Evolutionary conservation across 1,284 basidiomycete species (phyloP).

Genomic region (Sanghuangporus baumii): DNA sequence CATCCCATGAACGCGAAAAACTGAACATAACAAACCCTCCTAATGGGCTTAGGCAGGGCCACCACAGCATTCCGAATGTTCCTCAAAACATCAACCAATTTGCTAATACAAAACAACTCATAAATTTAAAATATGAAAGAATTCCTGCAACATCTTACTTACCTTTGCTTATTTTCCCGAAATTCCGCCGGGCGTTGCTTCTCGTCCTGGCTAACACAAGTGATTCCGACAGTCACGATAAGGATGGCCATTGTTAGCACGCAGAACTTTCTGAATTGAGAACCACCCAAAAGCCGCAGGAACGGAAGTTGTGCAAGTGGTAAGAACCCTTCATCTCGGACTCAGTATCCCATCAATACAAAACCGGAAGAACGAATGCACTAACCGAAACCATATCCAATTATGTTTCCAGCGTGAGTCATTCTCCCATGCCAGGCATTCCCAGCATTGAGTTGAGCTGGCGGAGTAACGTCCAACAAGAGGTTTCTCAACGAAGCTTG

Average conservation of each 20-base stretch:
- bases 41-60: constrained; percentile 76
- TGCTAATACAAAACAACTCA: constrained; percentile 29
- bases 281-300: constrained; percentile 80
- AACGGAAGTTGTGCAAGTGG: constrained; percentile 74
- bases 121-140: neutral
- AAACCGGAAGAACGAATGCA: constrained; percentile 4
- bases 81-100: constrained; percentile 57
- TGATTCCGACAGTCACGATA: constrained; percentile 78
- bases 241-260: constrained; percentile 80
- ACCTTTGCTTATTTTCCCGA: constrained; percentile 30
- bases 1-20: constrained; percentile 91
- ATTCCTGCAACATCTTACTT: constrained; percentile 38
- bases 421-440: constrained; percentile 99
- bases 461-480: constrained; percentile 83
- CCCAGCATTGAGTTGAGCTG: constrained; percentile 81
- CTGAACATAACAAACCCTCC: constrained; percentile 87
- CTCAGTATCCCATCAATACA: neutral
- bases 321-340: constrained; percentile 61
- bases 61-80: constrained; percentile 74
- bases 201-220: constrained; percentile 80
- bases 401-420: constrained; percentile 91
- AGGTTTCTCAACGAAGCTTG: constrained; percentile 92
- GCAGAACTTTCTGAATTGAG: constrained; percentile 95
- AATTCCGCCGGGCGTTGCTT: constrained; percentile 48
- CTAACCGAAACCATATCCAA: constrained; percentile 85